Conservation (phyloP, 768 basidiomycete species). For the Amanita muscaria region DNA sequence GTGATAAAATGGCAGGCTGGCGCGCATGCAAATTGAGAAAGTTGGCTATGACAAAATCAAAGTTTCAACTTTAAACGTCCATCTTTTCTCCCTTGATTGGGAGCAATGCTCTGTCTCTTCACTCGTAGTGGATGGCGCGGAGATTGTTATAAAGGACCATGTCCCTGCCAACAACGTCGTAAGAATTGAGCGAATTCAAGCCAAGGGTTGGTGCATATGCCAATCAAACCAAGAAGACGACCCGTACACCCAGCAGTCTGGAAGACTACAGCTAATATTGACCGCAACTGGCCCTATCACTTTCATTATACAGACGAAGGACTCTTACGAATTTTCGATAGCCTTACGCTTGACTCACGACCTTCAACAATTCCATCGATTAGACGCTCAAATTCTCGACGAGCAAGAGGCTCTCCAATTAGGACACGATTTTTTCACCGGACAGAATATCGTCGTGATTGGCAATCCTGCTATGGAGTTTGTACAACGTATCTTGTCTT, state of each 20-base stretch:
- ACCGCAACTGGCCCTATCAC: slow-evolving; percentile 41
- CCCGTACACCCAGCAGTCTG: slow-evolving; percentile 25
- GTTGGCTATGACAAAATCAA: neutral
- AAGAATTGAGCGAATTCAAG: neutral
- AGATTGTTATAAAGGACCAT: neutral
- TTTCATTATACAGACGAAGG: slow-evolving; percentile 42
- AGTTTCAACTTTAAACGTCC: slow-evolving; percentile 10
- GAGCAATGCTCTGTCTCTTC: neutral
- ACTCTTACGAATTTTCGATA: slow-evolving; percentile 33
- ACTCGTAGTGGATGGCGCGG: neutral
- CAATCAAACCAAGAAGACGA: neutral
- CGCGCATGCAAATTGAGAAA: neutral
- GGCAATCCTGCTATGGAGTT: slow-evolving; percentile 31
- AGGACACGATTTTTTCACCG: slow-evolving; percentile 16
- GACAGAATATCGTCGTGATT: slow-evolving; percentile 53
- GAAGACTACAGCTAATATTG: slow-evolving; percentile 62
- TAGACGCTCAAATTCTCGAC: slow-evolving; percentile 55
- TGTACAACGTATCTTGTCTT: slow-evolving; percentile 24
- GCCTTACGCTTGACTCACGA: slow-evolving; percentile 64
- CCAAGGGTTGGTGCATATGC: neutral
- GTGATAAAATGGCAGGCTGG: neutral
- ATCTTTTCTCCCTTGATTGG: slow-evolving; percentile 9
- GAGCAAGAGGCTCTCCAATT: slow-evolving; percentile 28
- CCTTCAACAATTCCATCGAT: slow-evolving; percentile 55
- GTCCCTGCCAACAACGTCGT: neutral